These are phyloP conservation scores for Cryphonectria parasitica DNA, from an alignment of 2,329 filamentous ascomycete species.

Conservation along the genomic window DNA sequence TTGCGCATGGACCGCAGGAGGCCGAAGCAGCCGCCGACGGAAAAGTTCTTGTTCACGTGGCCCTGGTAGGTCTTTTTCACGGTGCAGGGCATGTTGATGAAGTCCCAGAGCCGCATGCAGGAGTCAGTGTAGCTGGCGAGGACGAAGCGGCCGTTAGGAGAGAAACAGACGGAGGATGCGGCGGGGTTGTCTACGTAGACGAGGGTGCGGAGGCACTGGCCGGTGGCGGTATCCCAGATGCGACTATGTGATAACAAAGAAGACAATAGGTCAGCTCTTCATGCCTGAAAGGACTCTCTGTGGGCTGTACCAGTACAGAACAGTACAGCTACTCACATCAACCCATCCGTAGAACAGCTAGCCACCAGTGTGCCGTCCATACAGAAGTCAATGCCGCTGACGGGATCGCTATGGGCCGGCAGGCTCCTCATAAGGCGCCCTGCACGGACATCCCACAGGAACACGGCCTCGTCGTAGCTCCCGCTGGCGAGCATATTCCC, in stretches of 20 bases:
- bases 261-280: background rate
- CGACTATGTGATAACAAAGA: slow-evolving; percentile 54
- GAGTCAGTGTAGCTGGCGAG: slow-evolving; percentile 91
- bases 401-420: slow-evolving; percentile 93
- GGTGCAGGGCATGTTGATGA: slow-evolving; percentile 72
- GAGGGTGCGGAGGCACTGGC: slow-evolving; percentile 91
- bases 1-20: slow-evolving; percentile 41
- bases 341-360: slow-evolving; percentile 87
- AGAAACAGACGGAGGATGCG: slow-evolving; percentile 87
- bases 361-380: slow-evolving; percentile 89
- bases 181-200: slow-evolving; percentile 96
- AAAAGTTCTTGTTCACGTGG: slow-evolving; percentile 82
- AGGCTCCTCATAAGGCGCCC: slow-evolving; percentile 86
- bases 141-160: slow-evolving; percentile 91
- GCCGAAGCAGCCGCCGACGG: slow-evolving; percentile 84
- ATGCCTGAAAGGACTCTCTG: slow-evolving; percentile 17
- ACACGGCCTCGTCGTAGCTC: slow-evolving; percentile 96
- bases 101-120: slow-evolving; percentile 92
- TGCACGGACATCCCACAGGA: slow-evolving; percentile 92
- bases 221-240: slow-evolving; percentile 94
- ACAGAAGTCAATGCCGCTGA: slow-evolving; percentile 91
- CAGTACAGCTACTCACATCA: slow-evolving; percentile 64
- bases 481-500: slow-evolving; percentile 96
- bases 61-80: slow-evolving; percentile 98
- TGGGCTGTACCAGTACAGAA: background rate